Conservation (phyloP, 1,284 basidiomycete genomes). For the Quambalaria eucalypti region DNA sequence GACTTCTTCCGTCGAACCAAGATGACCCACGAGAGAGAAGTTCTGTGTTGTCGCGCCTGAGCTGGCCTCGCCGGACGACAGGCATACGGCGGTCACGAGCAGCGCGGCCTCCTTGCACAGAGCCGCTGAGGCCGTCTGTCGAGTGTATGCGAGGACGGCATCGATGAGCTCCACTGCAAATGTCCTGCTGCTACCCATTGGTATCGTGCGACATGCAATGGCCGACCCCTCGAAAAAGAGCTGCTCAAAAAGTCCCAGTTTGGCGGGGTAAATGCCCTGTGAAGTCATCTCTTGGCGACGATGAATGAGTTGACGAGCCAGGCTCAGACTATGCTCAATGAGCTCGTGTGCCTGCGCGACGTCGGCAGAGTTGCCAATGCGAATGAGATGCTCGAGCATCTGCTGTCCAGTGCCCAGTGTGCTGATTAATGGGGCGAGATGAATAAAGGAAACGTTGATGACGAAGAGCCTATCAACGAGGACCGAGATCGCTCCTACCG, state of each 20-base stretch:
- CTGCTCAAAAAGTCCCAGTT: conserved; percentile 22
- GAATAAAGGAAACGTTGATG: conserved; percentile 61
- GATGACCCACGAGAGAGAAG: conserved; percentile 28
- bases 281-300: conserved; percentile 15
- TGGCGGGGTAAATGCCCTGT: conserved; percentile 10
- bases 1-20: conserved; percentile 43
- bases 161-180: conserved; percentile 22
- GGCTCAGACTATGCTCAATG: conserved; percentile 59
- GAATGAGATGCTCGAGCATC: conserved; percentile 57
- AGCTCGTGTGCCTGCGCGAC: conserved; percentile 61
- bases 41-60: conserved; percentile 7
- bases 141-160: conserved; percentile 21
- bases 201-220: conserved; percentile 15
- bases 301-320: conserved; percentile 48
- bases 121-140: conserved; percentile 16
- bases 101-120: conserved; percentile 29
- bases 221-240: conserved; percentile 29
- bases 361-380: conserved; percentile 61
- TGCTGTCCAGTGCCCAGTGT: conserved; percentile 59
- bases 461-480: conserved; percentile 61
- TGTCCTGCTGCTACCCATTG: conserved; percentile 13
- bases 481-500: conserved; percentile 48
- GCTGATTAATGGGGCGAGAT: conserved; percentile 65
- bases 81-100: conserved; percentile 26
- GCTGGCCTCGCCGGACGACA: conserved; percentile 14